Evolutionary conservation across 257 asterid species (phyloP).

Genomic region (Eucommia ulmoides): DNA sequence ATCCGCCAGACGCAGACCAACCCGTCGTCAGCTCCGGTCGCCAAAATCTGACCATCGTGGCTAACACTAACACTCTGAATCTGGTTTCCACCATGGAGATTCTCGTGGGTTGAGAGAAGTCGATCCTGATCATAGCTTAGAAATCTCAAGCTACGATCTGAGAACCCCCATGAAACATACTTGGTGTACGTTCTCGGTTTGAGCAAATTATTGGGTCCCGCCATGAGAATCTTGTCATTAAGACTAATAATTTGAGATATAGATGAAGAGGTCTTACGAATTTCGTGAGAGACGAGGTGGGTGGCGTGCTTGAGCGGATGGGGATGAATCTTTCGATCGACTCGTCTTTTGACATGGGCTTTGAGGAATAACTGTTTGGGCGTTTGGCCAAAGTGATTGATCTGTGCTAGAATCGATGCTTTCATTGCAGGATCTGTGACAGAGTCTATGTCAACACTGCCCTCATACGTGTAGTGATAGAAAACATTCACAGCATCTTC

Average conservation of each 20-base stretch:
- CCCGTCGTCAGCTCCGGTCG: conserved; percentile 91
- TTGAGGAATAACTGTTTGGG: conserved; percentile 88
- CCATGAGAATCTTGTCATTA: conserved; percentile 70
- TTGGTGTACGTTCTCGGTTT: conserved; percentile 74
- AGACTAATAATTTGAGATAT: conserved; percentile 64
- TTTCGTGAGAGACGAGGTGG: conserved; percentile 65
- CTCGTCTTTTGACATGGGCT: conserved; percentile 86
- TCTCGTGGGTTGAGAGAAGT: conserved; percentile 91
- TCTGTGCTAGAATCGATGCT: conserved; percentile 97
- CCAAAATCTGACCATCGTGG: conserved; percentile 86
- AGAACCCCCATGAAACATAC: conserved; percentile 91
- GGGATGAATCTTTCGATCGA: conserved; percentile 59
- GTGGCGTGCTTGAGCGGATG: conserved; percentile 71
- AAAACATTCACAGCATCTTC: conserved; percentile 97
- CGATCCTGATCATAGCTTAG: conserved; percentile 79
- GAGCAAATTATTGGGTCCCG: conserved; percentile 61
- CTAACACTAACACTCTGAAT: conserved; percentile 81
- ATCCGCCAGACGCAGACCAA: conserved; percentile 79
- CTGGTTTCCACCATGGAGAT: conserved; percentile 96
- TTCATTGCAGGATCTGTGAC: conserved; percentile 96
- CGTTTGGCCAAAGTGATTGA: conserved; percentile 97
- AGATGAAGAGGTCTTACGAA: conserved; percentile 66
- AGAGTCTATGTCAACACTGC: conserved; percentile 97
- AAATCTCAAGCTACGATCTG: conserved; percentile 87
- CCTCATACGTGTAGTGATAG: conserved; percentile 97